Conservation (phyloP, 1,139 yeast species). For the Blastobotrys indianensis region DNA sequence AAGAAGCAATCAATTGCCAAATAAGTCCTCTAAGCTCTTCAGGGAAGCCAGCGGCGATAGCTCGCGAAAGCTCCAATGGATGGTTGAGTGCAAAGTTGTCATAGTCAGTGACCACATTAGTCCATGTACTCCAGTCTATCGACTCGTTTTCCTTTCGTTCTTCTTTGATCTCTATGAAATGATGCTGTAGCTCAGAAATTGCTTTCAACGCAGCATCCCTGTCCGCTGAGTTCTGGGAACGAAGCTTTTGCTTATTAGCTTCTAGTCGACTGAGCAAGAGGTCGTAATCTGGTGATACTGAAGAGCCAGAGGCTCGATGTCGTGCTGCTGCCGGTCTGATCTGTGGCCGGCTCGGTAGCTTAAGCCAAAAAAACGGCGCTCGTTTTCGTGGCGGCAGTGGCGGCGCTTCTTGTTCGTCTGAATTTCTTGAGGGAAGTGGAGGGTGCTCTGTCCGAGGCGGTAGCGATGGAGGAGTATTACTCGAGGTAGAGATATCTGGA, state of each 20-base stretch:
- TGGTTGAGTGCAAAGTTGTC: slow-evolving; percentile 56
- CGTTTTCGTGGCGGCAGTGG: slow-evolving; percentile 32
- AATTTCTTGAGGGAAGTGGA: slow-evolving; percentile 14
- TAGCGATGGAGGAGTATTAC: background rate
- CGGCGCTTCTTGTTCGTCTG: slow-evolving; percentile 16
- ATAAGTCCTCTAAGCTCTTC: slow-evolving; percentile 77
- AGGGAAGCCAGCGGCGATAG: slow-evolving; percentile 76
- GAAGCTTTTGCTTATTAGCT: slow-evolving; percentile 43
- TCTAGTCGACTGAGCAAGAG: slow-evolving; percentile 46
- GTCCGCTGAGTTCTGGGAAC: slow-evolving; percentile 28
- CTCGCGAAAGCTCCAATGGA: slow-evolving; percentile 52
- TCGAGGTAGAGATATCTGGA: background rate
- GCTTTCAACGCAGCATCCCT: slow-evolving; percentile 55
- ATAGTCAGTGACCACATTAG: slow-evolving; percentile 69
- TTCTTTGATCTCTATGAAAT: slow-evolving; percentile 45
- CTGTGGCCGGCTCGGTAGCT: slow-evolving; percentile 11
- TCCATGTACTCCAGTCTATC: slow-evolving; percentile 88
- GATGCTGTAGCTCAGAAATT: slow-evolving; percentile 53
- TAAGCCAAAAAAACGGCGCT: slow-evolving; percentile 33
- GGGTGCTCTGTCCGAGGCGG: slow-evolving; percentile 1
- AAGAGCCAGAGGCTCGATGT: slow-evolving; percentile 7
- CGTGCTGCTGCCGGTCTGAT: slow-evolving; percentile 2
- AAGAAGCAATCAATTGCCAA: slow-evolving; percentile 87
- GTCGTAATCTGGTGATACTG: slow-evolving; percentile 35
- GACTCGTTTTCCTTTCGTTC: slow-evolving; percentile 32